Base-by-base conservation (phyloP, 495 filamentous ascomycete genomes). In the Neurospora africana region DNA sequence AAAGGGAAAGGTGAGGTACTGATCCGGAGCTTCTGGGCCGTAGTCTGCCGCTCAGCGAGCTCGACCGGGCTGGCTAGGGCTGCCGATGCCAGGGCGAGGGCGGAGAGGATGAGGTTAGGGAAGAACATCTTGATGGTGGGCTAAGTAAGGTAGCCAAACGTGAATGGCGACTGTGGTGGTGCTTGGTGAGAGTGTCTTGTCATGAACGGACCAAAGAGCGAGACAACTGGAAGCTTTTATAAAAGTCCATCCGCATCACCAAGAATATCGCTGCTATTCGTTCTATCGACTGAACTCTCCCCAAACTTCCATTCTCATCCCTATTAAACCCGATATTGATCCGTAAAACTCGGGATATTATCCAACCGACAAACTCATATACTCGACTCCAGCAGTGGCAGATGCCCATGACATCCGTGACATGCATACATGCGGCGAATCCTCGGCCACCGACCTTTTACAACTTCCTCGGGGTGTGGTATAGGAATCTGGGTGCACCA, bases 31-130 rank as follows among this genome's bases (percentile, higher is more conserved):
- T 78, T 78, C 47, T 74, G 67, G 0, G 38, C 10, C 9, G 72
- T 43, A 0, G 41, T 67, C 36, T 78, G 76, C n/a, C 76, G 74
- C 70, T 76, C 72, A 1, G 43, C 74, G 3, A 77, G 43, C 67
- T 77, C 30, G 3, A 76, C 61, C 1, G 74, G 76, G 6, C 74
- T 61, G 21, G 76, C 72, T 15, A 68, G 9, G 23, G 35, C 74
- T 15, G 74, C 35, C 21, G 72, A 53, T 7, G 71, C 72, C 38
- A 75, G 61, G 72, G 72, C 61, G 37, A 69, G 9, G 35, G 44
- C 43, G 13, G 72, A 67, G 41, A 74, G 11, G 68, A 75, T 35
- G 27, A 76, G 38, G 15, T 35, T 70, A 4, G 71, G 68, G 15
- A 72, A 13, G 43, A 68, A 70, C 76, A 76, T 77, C n/a, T 13